These are phyloP conservation scores for Neopestalotiopsis rosae DNA, from an alignment of 2,329 filamentous ascomycete species.

Conservation along the genomic window DNA sequence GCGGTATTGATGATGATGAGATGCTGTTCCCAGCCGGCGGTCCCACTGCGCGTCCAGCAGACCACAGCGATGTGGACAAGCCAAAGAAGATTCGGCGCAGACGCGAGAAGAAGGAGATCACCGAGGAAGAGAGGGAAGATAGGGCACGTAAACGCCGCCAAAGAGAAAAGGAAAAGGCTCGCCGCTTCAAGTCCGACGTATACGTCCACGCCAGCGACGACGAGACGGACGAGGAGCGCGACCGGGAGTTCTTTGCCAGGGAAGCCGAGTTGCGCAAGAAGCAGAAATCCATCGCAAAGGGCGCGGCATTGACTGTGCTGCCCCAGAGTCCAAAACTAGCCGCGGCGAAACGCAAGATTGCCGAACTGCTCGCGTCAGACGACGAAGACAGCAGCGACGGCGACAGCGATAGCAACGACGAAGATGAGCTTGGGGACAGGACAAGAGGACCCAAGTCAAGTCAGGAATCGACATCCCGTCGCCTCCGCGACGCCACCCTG, in stretches of 20 bases:
- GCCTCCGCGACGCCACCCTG: slow-evolving; percentile 25
- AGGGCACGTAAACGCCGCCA: slow-evolving; percentile 66
- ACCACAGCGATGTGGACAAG: slow-evolving; percentile 57
- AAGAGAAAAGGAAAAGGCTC: slow-evolving; percentile 76
- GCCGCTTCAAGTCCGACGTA: slow-evolving; percentile 82
- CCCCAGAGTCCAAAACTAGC: slow-evolving; percentile 13
- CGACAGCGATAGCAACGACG: slow-evolving; percentile 26
- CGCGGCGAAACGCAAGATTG: slow-evolving; percentile 38
- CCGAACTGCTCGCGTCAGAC: slow-evolving; percentile 27
- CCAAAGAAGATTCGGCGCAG: slow-evolving; percentile 56
- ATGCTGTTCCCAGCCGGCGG: slow-evolving; percentile 73
- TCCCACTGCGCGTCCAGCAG: slow-evolving; percentile 61
- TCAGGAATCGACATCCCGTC: slow-evolving; percentile 25
- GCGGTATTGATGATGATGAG: slow-evolving; percentile 57
- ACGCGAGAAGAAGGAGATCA: slow-evolving; percentile 50
- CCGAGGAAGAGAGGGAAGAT: slow-evolving; percentile 70
- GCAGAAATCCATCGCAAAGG: slow-evolving; percentile 45
- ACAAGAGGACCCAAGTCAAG: slow-evolving; percentile 23
- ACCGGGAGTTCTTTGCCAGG: slow-evolving; percentile 74
- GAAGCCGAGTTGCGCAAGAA: slow-evolving; percentile 71
- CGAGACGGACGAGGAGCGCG: slow-evolving; percentile 80
- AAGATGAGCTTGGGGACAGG: background rate
- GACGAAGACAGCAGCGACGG: slow-evolving; percentile 36
- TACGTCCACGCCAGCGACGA: slow-evolving; percentile 88
- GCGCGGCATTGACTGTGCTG: slow-evolving; percentile 33